These are phyloP conservation scores for Vigna nakashimae DNA, from an alignment of 306 rosid genomes.

Conservation along the genomic window DNA sequence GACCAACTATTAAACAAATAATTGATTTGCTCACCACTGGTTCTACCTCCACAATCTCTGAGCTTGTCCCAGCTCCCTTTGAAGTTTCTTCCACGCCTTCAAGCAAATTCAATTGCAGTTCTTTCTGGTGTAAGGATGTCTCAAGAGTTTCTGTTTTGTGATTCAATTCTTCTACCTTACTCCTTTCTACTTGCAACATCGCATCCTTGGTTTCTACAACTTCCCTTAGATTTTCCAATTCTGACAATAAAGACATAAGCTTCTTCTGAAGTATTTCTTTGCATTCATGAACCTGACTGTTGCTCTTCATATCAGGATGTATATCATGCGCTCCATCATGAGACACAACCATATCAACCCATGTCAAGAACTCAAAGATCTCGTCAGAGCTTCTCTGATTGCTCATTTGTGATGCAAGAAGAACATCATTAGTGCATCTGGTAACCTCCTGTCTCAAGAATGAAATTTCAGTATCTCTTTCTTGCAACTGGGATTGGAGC, in stretches of 20 bases:
- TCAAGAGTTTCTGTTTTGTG: conserved; percentile 68
- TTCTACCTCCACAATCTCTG: conserved; percentile 85
- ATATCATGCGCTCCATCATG: conserved; percentile 60
- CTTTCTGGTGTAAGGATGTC: conserved; percentile 76
- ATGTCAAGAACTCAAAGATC: conserved; percentile 67
- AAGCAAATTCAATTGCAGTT: conserved; percentile 75
- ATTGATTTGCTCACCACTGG: conserved; percentile 73
- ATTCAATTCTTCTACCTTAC: conserved; percentile 69
- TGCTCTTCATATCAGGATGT: conserved; percentile 57
- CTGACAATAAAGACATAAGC: conserved; percentile 64
- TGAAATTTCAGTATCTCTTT: conserved; percentile 91
- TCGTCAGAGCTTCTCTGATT: conserved; percentile 67
- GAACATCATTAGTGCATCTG: conserved; percentile 90
- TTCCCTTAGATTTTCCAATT: conserved; percentile 66
- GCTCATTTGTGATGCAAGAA: conserved; percentile 80
- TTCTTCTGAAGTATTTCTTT: conserved; percentile 77
- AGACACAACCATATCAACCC: conserved; percentile 72
- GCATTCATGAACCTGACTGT: conserved; percentile 56
- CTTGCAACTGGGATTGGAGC: conserved; percentile 92
- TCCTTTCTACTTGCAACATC: conserved; percentile 77
- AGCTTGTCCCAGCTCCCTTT: conserved; percentile 56
- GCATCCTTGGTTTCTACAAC: conserved; percentile 69
- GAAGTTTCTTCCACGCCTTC: conserved; percentile 72
- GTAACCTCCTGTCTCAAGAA: conserved; percentile 98
- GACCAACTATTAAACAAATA: conserved; percentile 26